These are phyloP conservation scores for Orobanche coerulescens DNA, from an alignment of 257 asterid species.

Conservation along the genomic window DNA sequence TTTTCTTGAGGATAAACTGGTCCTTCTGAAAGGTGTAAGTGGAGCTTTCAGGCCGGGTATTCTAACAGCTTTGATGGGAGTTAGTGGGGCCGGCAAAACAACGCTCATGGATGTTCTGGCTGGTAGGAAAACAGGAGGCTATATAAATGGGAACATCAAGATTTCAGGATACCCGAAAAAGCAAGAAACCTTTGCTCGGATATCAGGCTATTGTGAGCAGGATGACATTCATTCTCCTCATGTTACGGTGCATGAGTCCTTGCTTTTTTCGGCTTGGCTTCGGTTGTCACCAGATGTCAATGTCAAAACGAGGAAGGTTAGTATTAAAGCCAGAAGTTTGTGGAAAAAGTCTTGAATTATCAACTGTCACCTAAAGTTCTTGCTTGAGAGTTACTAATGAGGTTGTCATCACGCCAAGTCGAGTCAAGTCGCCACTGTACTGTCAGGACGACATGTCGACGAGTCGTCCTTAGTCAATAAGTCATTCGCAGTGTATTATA, in stretches of 20 bases:
- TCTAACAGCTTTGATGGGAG: slow-evolving; percentile 68
- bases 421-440: no score
- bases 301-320: slow-evolving; percentile 37
- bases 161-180: slow-evolving; percentile 58
- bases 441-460: no score
- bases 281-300: slow-evolving; percentile 44
- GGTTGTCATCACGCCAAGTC: no score
- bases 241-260: slow-evolving; percentile 54
- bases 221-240: slow-evolving; percentile 62
- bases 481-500: no score
- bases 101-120: slow-evolving; percentile 72
- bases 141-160: slow-evolving; percentile 47
- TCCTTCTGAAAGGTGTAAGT: slow-evolving; percentile 52
- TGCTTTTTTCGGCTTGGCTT: slow-evolving; percentile 59
- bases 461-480: no score
- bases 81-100: slow-evolving; percentile 74
- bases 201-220: slow-evolving; percentile 69
- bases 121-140: slow-evolving; percentile 71
- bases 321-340: no score
- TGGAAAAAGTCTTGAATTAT: no score
- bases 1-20: slow-evolving; percentile 36
- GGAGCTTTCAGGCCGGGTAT: slow-evolving; percentile 65
- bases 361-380: no score
- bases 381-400: no score
- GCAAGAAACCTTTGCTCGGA: slow-evolving; percentile 63